Evolutionary conservation across 371 early-diverging fungal genomes (phyloP), one percentile per base, ranked within the genome.

Genomic region (Mortierella polycephala): DNA sequence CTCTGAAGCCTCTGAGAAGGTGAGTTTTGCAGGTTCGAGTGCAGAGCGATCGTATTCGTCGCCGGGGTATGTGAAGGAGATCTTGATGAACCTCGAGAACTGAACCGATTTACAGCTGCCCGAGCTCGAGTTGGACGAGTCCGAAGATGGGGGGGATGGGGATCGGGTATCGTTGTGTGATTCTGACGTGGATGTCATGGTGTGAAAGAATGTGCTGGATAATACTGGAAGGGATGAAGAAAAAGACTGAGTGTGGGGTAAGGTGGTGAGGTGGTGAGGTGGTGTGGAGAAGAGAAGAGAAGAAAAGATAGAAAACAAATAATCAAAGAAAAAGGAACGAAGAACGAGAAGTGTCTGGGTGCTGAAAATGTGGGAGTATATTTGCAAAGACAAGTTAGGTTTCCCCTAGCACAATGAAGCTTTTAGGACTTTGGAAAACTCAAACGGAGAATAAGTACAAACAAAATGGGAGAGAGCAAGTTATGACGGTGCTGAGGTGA

Each of bases 1-100:
- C 60, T 79, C 80, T 1, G 80, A 65, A 1, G 71, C 71, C 21
- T 76, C 77, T 16, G 77, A 71, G 57, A 62, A 76, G 21, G 77
- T 71, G 14, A 76, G 68, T 57, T 76, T 76, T 8, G 77, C 77
- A 21, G 77, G 77, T 23, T 76, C 77, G 53, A 76, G 71, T 16
- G 77, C 77, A 18, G 64, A 50, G 37, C 77, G 77, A 55, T 76
- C 77, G 50, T 76, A 76, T 53, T 76, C 77, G 21, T 76, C 77
- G 13, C 67, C 77, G 6, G 77, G 77, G 54, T 76, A 76, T 13
- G 77, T 76, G 68, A 76, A 76, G 3, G 77, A 76, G 62, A 76
- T 71, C 54, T 76, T 76, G 61, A 76, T 76, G 50, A 76, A 76
- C 7, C 77, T 59, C 10, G 77, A 76, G 56, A 76, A 76, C 53